These are phyloP conservation scores for Hymenoscyphus scutula DNA, from an alignment of 2,329 filamentous ascomycete genomes.

Conservation along the genomic window DNA sequence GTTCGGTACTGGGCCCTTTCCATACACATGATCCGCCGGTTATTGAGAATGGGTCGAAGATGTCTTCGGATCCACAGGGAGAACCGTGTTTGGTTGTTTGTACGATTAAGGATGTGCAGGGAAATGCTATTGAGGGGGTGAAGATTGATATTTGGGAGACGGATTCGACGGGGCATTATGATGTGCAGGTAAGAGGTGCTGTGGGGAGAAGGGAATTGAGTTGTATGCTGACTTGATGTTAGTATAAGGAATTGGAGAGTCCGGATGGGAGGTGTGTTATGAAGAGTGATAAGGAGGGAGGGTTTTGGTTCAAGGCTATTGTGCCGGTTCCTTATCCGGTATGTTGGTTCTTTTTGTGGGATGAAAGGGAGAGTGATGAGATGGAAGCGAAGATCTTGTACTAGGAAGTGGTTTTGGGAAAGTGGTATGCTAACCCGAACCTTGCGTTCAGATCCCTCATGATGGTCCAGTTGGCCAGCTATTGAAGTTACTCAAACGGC, in stretches of 20 bases:
- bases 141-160: constrained; percentile 86
- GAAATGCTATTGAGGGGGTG: constrained; percentile 60
- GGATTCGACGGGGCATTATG: constrained; percentile 76
- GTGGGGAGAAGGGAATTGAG: too few species aligned
- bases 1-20: constrained; percentile 78
- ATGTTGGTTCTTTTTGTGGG: neutral
- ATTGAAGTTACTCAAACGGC: constrained; percentile 63
- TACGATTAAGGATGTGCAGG: constrained; percentile 63
- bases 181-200: constrained; percentile 56
- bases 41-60: constrained; percentile 54
- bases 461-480: constrained; percentile 81
- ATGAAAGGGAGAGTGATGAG: neutral
- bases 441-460: constrained; percentile 57
- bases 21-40: constrained; percentile 73
- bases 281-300: constrained; percentile 65
- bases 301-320: constrained; percentile 84
- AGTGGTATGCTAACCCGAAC: neutral
- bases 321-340: constrained; percentile 76
- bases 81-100: constrained; percentile 72
- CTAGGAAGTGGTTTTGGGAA: neutral
- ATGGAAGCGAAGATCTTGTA: neutral
- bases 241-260: constrained; percentile 56
- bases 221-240: too few species aligned
- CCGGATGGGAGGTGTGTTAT: constrained; percentile 74
- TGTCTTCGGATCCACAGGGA: constrained; percentile 68